Percentiles rank a stretch among this genome's conserved stretches.
Evolutionary conservation across 495 filamentous ascomycete species (phyloP).

Genomic region (Penicillium bialowiezense): DNA sequence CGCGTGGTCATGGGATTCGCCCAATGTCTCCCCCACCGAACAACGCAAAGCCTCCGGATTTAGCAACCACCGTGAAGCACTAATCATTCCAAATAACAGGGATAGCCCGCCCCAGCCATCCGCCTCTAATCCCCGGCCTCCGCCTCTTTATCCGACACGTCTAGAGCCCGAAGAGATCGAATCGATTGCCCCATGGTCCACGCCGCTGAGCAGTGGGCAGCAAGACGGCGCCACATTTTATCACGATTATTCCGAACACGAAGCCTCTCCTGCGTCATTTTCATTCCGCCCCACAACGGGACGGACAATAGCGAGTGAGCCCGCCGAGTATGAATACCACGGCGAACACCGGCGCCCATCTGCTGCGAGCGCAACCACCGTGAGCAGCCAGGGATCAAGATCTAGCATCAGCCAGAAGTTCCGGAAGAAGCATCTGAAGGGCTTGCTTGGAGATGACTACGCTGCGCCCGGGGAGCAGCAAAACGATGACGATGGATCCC

Average conservation of each 20-base stretch:
- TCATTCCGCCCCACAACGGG: constrained; percentile 62
- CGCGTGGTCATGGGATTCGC: constrained; percentile 44
- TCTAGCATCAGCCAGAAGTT: constrained; percentile 67
- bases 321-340: constrained; percentile 61
- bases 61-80: constrained; percentile 37
- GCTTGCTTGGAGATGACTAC: constrained; percentile 87
- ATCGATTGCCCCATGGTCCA: constrained; percentile 35
- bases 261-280: constrained; percentile 60
- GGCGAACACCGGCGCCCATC: constrained; percentile 82
- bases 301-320: constrained; percentile 62
- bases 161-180: constrained; percentile 30
- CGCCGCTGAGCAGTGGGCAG: constrained; percentile 26
- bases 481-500: constrained; percentile 61
- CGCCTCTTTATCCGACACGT: constrained; percentile 24
- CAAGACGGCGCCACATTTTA: constrained; percentile 42
- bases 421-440: constrained; percentile 69
- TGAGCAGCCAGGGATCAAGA: constrained; percentile 87
- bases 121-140: constrained; percentile 26
- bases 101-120: constrained; percentile 27
- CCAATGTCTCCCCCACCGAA: constrained; percentile 45
- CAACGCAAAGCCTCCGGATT: constrained; percentile 40
- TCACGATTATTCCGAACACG: constrained; percentile 41
- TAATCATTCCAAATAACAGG: constrained; percentile 31
- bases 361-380: constrained; percentile 80
- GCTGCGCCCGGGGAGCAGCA: constrained; percentile 56